Evolutionary conservation across 441 rosid genomes (phyloP), one percentile per base, ranked within the genome.

Genomic region (Gossypium davidsonii): DNA sequence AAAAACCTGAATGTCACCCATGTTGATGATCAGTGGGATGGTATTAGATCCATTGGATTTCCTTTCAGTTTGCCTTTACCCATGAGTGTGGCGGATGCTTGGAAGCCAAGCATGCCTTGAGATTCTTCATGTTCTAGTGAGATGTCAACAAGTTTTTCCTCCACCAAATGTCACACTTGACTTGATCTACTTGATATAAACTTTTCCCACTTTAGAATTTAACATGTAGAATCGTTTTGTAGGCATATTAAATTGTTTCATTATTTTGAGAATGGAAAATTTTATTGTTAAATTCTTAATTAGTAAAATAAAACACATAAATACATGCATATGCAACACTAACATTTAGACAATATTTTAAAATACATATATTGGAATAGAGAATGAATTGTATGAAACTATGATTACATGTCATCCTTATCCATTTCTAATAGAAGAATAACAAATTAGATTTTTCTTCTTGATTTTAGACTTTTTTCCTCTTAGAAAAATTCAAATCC

Each of bases 21-120:
- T 9, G 20, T 26, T 5, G 76, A 78, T 46, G 79, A 76, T 76
- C 82, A 69, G 26, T 81, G 86, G 84, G 83, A 78, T 62, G 58
- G 52, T 1, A 55, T 67, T 21, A 74, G 83, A 67, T 71, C 81
- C 23, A 31, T 70, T n/a, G 86, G 78, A 25, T 76, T 79, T 67
- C 77, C 87, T 4, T 79, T 73, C 55, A 74, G 80, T 28, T 76
- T 73, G 52, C 81, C 78, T 37, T 77, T 74, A 6, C 56, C 64
- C 53, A 78, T 65, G 74, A 76, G 52, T 51, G 8, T 58, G 58
- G 77, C 69, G 21, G 86, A 79, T 72, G 77, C 75, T 59, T 83
- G 89, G 90, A 86, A 76, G 74, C 83, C 85, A 31, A 81, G 75
- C 78, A 59, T 77, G 71, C 55, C 77, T 28, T 86, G 86, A 91